Percentiles rank a stretch among this genome's conserved stretches.
phyloP scores from a whole-genome alignment of 2,329 filamentous ascomycete species.

The Cylindrodendrum hubeiense region DNA sequence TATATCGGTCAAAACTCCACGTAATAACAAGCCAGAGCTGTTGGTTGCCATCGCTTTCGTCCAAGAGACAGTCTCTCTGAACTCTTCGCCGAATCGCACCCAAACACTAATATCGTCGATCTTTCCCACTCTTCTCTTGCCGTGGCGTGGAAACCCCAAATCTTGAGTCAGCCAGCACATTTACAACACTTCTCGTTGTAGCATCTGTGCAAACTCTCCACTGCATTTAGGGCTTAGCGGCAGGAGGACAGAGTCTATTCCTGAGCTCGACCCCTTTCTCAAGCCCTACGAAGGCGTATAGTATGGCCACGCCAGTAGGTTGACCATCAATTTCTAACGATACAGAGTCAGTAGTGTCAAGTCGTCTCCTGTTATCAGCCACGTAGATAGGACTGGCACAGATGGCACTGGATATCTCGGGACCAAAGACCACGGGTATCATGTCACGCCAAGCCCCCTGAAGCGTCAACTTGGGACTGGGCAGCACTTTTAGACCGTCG shows the following conservation, averaged over 20 bases:
- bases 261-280: neutral
- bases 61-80: no score
- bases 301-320: neutral
- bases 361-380: neutral
- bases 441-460: neutral
- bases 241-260: neutral
- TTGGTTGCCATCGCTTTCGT: no score
- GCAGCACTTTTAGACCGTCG: neutral
- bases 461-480: neutral
- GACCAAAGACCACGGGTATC: neutral
- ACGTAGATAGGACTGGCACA: neutral
- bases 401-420: neutral
- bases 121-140: no score
- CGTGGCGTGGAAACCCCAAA: no score
- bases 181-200: neutral
- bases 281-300: neutral
- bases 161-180: no score
- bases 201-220: no score
- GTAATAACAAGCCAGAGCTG: no score
- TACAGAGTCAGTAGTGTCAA: neutral
- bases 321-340: neutral
- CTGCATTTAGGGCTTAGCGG: neutral
- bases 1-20: no score
- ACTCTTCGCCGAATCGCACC: no score
- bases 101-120: no score